Conservation (phyloP, 2,329 filamentous ascomycete species). For the Aureobasidium mangrovei region DNA sequence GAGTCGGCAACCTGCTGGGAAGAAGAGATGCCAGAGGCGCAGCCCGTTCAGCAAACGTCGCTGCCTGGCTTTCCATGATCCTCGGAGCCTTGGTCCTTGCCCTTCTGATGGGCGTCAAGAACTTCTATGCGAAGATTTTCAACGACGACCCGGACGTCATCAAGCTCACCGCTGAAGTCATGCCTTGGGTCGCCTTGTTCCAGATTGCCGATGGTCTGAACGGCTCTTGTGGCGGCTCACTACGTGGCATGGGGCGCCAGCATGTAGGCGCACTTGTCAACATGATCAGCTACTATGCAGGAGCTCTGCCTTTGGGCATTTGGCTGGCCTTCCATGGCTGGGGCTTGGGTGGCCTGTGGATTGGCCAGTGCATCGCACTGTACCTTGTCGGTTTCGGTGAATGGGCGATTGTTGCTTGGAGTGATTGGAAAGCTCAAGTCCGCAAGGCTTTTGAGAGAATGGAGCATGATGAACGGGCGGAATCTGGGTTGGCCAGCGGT, state of each 20-base stretch:
- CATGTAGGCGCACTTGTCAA: conserved; percentile 79
- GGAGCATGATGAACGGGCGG: conserved; percentile 43
- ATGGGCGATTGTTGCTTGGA: conserved; percentile 70
- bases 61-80: conserved; percentile 62
- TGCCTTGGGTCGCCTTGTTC: conserved; percentile 81
- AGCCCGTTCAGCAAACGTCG: conserved; percentile 62
- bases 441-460: conserved; percentile 61
- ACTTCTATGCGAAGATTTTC: conserved; percentile 70
- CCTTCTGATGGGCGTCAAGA: conserved; percentile 59
- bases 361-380: conserved; percentile 52
- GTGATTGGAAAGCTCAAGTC: conserved; percentile 69
- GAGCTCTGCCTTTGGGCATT: conserved; percentile 71
- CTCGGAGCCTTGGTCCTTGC: conserved; percentile 60
- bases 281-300: conserved; percentile 73
- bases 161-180: conserved; percentile 61
- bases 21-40: conserved; percentile 57
- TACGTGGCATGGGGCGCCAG: conserved; percentile 78
- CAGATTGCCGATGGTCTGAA: conserved; percentile 86
- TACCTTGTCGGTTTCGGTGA: conserved; percentile 71
- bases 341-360: conserved; percentile 72
- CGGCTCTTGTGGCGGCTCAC: conserved; percentile 69
- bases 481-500: conserved; percentile 23
- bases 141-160: conserved; percentile 69
- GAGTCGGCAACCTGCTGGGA: conserved; percentile 73
- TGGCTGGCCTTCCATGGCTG: conserved; percentile 80